phyloP scores from a whole-genome alignment of 2,329 filamentous ascomycete genomes.

The Monosporascus sp. region DNA sequence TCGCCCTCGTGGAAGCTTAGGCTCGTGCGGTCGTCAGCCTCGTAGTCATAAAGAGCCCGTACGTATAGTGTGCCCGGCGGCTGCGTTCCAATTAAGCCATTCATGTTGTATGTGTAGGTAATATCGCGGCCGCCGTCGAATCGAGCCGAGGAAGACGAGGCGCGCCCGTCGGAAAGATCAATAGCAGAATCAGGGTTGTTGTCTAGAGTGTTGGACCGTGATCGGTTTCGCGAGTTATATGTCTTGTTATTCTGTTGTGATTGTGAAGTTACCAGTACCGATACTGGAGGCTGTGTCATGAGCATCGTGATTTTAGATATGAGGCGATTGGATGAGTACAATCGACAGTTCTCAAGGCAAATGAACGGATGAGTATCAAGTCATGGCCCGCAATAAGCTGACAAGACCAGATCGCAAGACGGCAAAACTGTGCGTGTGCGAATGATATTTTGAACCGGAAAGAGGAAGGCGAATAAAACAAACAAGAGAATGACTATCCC shows the following conservation, averaged over 20 bases:
- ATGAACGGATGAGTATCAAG: constrained; percentile 18
- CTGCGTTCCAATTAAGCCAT: constrained; percentile 54
- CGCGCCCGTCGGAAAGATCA: constrained; percentile 19
- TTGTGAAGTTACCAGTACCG: constrained; percentile 39
- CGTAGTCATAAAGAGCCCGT: constrained; percentile 94
- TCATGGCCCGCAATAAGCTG: constrained; percentile 19
- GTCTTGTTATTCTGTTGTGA: constrained; percentile 28
- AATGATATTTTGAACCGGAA: too few relatives aligned
- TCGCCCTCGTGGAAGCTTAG: constrained; percentile 96
- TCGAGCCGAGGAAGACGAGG: constrained; percentile 26
- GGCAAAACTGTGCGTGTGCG: not conserved
- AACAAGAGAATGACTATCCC: not conserved
- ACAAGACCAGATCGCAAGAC: constrained; percentile 5
- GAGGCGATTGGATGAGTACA: not conserved
- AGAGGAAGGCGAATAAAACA: not conserved
- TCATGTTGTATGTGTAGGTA: constrained; percentile 42
- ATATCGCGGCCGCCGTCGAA: constrained; percentile 28
- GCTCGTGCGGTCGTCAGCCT: constrained; percentile 93
- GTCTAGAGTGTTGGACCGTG: constrained; percentile 23
- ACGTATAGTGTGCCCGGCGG: constrained; percentile 77
- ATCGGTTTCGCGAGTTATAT: constrained; percentile 29
- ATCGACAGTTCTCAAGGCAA: constrained; percentile 10
- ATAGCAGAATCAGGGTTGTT: constrained; percentile 25
- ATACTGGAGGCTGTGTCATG: constrained; percentile 45
- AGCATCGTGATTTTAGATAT: constrained; percentile 43